These are phyloP conservation scores for Vanilla planifolia DNA, from an alignment of 106 monocot species.

Conservation along the genomic window DNA sequence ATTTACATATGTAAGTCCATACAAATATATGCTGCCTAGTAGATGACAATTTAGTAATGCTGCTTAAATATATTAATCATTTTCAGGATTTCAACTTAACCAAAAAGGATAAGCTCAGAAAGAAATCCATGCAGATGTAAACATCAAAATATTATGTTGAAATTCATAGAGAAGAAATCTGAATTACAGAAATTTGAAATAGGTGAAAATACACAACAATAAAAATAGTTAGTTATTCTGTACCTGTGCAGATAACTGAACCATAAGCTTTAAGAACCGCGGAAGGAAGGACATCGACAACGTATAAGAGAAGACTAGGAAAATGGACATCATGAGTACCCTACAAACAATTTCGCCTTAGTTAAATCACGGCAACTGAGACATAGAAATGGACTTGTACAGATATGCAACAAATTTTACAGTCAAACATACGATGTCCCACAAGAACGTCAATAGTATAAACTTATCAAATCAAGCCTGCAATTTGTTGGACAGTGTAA, in stretches of 20 bases:
- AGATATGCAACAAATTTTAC: background rate
- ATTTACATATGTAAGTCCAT: background rate
- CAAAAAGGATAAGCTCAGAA: too few relatives aligned
- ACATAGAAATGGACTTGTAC: background rate
- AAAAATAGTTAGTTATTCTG: slow-evolving; percentile 28
- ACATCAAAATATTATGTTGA: too few relatives aligned
- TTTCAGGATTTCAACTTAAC: too few relatives aligned
- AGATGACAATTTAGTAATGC: too few relatives aligned
- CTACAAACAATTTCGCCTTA: slow-evolving; percentile 37
- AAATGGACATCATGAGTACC: slow-evolving; percentile 66
- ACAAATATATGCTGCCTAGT: background rate
- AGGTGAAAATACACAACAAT: too few relatives aligned
- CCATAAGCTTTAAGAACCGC: slow-evolving; percentile 92
- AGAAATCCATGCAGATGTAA: too few relatives aligned
- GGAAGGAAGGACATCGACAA: slow-evolving; percentile 87
- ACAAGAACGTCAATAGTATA: background rate
- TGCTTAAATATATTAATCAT: too few relatives aligned
- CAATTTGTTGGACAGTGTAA: too few relatives aligned
- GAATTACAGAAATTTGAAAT: too few relatives aligned
- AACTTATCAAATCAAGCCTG: too few relatives aligned
- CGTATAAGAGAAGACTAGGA: slow-evolving; percentile 48
- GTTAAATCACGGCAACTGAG: background rate
- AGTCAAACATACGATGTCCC: background rate
- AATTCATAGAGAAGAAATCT: too few relatives aligned
- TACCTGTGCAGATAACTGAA: slow-evolving; percentile 87